Evolutionary conservation across 306 rosid species (phyloP).

Genomic region (Inga oerstediana): DNA sequence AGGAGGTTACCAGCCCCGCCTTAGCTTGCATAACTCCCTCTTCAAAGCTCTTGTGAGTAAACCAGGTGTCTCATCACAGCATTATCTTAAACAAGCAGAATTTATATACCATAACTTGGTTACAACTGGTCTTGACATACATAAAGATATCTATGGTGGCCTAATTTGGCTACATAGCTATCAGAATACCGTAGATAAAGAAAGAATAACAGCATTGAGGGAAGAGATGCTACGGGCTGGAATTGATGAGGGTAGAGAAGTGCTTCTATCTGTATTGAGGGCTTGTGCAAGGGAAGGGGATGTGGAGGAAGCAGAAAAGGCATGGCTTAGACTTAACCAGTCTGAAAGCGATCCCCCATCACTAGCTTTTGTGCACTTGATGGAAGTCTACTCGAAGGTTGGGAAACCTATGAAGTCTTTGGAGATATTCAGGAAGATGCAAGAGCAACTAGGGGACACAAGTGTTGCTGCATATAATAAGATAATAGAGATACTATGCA

Average conservation of each 20-base stretch:
- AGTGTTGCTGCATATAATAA: constrained; percentile 67
- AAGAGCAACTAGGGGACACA: constrained; percentile 48
- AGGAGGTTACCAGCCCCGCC: constrained; percentile 90
- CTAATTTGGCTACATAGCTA: constrained; percentile 94
- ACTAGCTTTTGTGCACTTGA: constrained; percentile 76
- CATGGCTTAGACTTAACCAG: constrained; percentile 65
- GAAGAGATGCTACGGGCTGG: constrained; percentile 75
- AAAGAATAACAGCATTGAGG: constrained; percentile 63
- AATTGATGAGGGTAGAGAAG: constrained; percentile 66
- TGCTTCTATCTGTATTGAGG: constrained; percentile 79
- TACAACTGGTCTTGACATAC: constrained; percentile 71
- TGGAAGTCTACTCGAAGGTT: constrained; percentile 81
- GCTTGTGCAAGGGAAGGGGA: constrained; percentile 73
- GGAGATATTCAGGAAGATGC: constrained; percentile 77
- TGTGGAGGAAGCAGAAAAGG: constrained; percentile 65
- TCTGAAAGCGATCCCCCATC: constrained; percentile 55
- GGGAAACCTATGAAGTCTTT: constrained; percentile 69
- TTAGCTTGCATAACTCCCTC: constrained; percentile 84
- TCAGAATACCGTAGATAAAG: constrained; percentile 79
- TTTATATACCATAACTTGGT: constrained; percentile 79
- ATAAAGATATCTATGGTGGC: constrained; percentile 81
- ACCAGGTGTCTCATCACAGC: constrained; percentile 66
- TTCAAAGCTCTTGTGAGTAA: constrained; percentile 73
- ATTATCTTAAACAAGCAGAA: constrained; percentile 89
- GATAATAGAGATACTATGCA: constrained; percentile 79